phyloP scores from a whole-genome alignment of 257 asterid genomes.

The Solanum ossicruentum region DNA sequence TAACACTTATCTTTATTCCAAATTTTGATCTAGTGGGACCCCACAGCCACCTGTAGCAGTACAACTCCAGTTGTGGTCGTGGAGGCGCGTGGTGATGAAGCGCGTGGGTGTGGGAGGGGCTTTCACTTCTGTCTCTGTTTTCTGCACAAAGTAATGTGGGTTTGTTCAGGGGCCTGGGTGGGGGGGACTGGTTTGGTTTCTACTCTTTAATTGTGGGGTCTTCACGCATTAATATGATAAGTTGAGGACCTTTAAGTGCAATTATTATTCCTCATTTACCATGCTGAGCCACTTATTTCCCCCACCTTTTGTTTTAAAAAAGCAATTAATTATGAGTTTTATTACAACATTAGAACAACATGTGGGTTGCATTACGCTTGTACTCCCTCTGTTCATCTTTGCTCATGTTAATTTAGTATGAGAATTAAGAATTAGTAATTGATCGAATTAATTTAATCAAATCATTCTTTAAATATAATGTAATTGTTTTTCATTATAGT shows the following conservation, averaged over 20 bases:
- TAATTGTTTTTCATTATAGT: no score
- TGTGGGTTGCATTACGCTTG: neutral
- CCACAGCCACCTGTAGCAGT: neutral
- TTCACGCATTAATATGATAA: neutral
- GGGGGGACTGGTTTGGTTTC: neutral
- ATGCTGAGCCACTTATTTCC: neutral
- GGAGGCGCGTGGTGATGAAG: neutral
- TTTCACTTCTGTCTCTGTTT: neutral
- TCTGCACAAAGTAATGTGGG: neutral
- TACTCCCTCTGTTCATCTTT: no score
- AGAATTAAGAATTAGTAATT: no score
- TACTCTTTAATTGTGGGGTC: neutral
- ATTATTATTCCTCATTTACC: constrained; percentile 1
- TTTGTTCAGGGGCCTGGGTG: neutral
- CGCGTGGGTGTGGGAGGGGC: neutral
- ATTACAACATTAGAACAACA: no score
- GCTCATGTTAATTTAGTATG: no score
- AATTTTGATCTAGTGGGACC: neutral
- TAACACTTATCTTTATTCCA: neutral
- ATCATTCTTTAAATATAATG: no score
- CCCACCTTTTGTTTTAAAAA: neutral
- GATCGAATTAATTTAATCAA: no score
- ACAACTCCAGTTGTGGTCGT: neutral
- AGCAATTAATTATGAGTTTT: neutral
- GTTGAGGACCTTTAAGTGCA: neutral